Evolutionary conservation across 495 filamentous ascomycete genomes (phyloP), one percentile per base, ranked within the genome.

Genomic region (Aspergillus panamensis): DNA sequence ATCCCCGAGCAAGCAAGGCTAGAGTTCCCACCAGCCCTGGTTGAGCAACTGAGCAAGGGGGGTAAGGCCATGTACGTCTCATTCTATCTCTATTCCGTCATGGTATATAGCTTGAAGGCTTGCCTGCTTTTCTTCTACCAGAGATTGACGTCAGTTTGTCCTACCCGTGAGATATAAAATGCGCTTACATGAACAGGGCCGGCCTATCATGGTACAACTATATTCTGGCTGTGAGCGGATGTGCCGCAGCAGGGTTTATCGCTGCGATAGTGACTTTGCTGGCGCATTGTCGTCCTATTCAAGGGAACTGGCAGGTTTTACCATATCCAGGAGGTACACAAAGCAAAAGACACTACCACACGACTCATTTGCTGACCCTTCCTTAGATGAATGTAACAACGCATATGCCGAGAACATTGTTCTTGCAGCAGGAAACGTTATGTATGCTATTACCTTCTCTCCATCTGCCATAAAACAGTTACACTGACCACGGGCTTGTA

Each of bases 41-140:
- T 45, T 20, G 42, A 45, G 42, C 42, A 45, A 45, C 19, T 45
- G 42, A 45, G n/a, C 42, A 45, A 45, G 42, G 42, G 42, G 42
- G 42, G 42, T 21, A 45, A 45, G 42, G 42, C 42, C 1, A 45
- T 45, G 42, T 20, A 45, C 42, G 42, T 45, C 42, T 45, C 42
- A 7, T 45, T 45, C 42, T 45, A 45, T 20, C 20, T 45, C 42
- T 45, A 45, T 45, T 20, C 16, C 42, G 42, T 45, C n/a, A 45
- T 45, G 42, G 42, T 45, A 20, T 45, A 45, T 45, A 45, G 42
- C 42, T 45, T 45, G 16, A 45, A 45, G 42, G 42, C 42, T 4
- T 45, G 42, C 19, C 17, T 45, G 42, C 42, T 45, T 21, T 45
- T 45, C 42, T 45, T 45, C 42, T 45, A 45, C 42, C 42, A 45